phyloP scores from a whole-genome alignment of 345 rosid genomes.

The Kandelia obovata region DNA sequence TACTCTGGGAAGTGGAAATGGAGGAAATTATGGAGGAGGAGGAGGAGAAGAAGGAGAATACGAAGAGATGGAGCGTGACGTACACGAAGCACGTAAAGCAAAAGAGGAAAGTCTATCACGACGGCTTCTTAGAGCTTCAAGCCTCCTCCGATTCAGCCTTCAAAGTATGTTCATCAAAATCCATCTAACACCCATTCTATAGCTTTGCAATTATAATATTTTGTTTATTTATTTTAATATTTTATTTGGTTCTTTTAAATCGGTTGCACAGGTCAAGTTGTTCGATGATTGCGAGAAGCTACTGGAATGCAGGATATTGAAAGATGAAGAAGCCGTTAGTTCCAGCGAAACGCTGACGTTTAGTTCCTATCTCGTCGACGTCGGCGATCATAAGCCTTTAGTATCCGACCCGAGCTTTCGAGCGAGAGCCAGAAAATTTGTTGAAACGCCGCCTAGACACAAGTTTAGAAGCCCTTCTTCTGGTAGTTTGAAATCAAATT shows the following conservation, averaged over 20 bases:
- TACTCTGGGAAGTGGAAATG: too few species aligned
- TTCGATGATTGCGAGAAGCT: slow-evolving; percentile 67
- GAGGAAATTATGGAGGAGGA: not conserved
- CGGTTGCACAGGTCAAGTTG: slow-evolving; percentile 48
- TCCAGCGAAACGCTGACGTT: slow-evolving; percentile 58
- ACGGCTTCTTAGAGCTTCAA: slow-evolving; percentile 63
- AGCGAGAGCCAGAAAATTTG: slow-evolving; percentile 19
- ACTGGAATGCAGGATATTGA: slow-evolving; percentile 66
- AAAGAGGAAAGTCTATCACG: slow-evolving; percentile 76
- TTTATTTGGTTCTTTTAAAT: not conserved
- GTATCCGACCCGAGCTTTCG: slow-evolving; percentile 17
- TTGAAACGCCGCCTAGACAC: slow-evolving; percentile 20
- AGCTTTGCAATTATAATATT: not conserved
- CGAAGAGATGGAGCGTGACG: slow-evolving; percentile 68
- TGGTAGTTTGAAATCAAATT: slow-evolving; percentile 27
- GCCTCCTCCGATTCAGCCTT: slow-evolving; percentile 23
- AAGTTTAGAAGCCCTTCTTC: slow-evolving; percentile 39
- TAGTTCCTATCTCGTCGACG: slow-evolving; percentile 56
- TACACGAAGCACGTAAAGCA: slow-evolving; percentile 82
- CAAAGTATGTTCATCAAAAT: slow-evolving; percentile 41
- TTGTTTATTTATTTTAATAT: not conserved
- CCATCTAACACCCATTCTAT: too few species aligned
- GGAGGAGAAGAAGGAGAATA: slow-evolving; percentile 25
- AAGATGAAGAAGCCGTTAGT: slow-evolving; percentile 49
- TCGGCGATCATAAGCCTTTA: slow-evolving; percentile 41